These are phyloP conservation scores for Saccharomyces hybrid DNA, from an alignment of 1,139 yeast species.

Conservation along the genomic window DNA sequence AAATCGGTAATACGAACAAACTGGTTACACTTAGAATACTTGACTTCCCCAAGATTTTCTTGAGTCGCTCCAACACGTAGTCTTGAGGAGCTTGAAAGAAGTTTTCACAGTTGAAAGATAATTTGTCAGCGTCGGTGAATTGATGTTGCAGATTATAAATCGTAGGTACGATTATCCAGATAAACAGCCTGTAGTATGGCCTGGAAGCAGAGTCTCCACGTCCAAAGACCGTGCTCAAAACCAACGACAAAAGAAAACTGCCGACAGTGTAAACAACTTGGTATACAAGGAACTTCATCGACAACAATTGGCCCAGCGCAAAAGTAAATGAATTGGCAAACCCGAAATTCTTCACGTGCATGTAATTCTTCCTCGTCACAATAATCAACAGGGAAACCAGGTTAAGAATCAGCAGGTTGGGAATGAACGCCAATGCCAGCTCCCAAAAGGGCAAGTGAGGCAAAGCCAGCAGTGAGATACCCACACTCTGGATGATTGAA, in stretches of 20 bases:
- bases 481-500: constrained; percentile 29
- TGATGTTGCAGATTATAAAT: constrained; percentile 50
- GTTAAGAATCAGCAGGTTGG: constrained; percentile 32
- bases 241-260: constrained; percentile 36
- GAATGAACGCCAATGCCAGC: constrained; percentile 26
- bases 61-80: constrained; percentile 21
- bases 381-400: constrained; percentile 38
- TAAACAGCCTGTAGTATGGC: constrained; percentile 22
- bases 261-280: constrained; percentile 34
- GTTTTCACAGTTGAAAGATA: constrained; percentile 40
- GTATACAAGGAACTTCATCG: constrained; percentile 36
- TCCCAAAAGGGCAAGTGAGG: constrained; percentile 16
- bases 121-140: constrained; percentile 52
- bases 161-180: constrained; percentile 36
- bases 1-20: constrained; percentile 6
- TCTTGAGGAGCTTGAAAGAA: constrained; percentile 37
- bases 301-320: constrained; percentile 40
- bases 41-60: constrained; percentile 17
- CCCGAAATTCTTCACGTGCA: constrained; percentile 46
- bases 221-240: constrained; percentile 30
- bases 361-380: constrained; percentile 42
- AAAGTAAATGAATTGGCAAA: constrained; percentile 47
- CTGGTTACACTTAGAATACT: constrained; percentile 10
- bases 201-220: constrained; percentile 3
- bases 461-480: constrained; percentile 25